Base-by-base conservation (phyloP, 495 filamentous ascomycete genomes). In the Podospora fimiseda region DNA sequence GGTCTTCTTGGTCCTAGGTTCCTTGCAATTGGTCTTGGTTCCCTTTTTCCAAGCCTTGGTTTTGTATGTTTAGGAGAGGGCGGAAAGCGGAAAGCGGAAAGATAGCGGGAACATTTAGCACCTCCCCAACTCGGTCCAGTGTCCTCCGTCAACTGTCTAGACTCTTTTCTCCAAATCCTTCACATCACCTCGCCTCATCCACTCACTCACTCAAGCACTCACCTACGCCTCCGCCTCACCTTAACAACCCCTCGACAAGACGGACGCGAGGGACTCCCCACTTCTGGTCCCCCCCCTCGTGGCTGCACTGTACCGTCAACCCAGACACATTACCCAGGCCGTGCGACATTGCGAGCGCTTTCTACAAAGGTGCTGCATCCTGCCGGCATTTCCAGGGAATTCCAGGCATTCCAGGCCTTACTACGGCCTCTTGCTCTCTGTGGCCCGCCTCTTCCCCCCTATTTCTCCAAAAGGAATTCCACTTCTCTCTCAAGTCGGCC, bases 251-350 rank as follows among this genome's bases (percentile, higher is more conserved):
- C 48, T n/a, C n/a, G n/a, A n/a, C n/a, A n/a, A n/a, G n/a, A n/a
- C n/a, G n/a, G n/a, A n/a, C n/a, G n/a, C n/a, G n/a, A n/a, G n/a
- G n/a, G n/a, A n/a, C n/a, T n/a, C n/a, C n/a, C n/a, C n/a, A n/a
- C n/a, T n/a, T n/a, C n/a, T n/a, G n/a, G n/a, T n/a, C 50, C 39
- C 58, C 37, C 43, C 33, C 22, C 43, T 27, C 52, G 30, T 41
- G 22, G 9, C 60, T 62, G 60, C 57, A 60, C 52, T 49, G 42
- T 60, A 58, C 62, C 62, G 60, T 60, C 19, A 18, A 18, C 15
- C 19, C 14, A 22, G 20, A 57, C 60, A 62, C 60, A 64, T 55
- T 55, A 46, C 46, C 48, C 27, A 45, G 24, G 60, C 50, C 27
- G 62, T 65, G 57, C 41, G 42, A 65, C 62, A 46, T 50, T 50